Base-by-base conservation (phyloP, 176 grass and related monocot species). In the Alloteropsis semialata region DNA sequence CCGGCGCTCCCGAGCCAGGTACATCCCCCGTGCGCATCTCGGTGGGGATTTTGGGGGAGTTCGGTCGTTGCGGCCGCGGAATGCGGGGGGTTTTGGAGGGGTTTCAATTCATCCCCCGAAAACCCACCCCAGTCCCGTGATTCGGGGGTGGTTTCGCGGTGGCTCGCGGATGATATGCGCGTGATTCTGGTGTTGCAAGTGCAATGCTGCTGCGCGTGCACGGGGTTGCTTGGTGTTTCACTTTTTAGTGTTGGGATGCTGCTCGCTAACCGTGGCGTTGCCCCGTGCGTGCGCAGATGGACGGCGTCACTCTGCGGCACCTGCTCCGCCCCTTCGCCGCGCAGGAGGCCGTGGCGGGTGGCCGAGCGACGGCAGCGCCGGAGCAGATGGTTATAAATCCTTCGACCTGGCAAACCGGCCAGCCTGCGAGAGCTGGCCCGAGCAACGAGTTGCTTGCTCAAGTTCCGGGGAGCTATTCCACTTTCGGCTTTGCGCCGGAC, bases 371-470 rank as follows among this genome's bases (percentile, higher is more conserved):
- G 15, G 75, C 60, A 18, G 59, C 29, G 81, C 86, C 84, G 29
- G 86, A 91, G 42, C 72, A 78, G 42, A 22, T 78, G 59, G 19
- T 54, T 14, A 51, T 72, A 22, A 81, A 42, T n/a, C 66, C 39
- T 38, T 61, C 39, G 34, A 58, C 84, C 44, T 68, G 50, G 44
- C 88, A 81, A 4, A 22, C n/a, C 59, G 56, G 82, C 8, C 83
- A 66, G 65, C 71, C 86, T 2, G 42, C 69, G 30, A 79, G 77
- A 73, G 57, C 68, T 37, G 86, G 84, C 58, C 62, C 75, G 29
- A 65, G 65, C 57, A 91, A 53, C 75, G 84, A 82, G 5, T 65
- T 85, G 82, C 81, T 98, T 22, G 50, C 89, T 59, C 87, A 88
- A 0, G 19, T 87, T 18, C 82, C 84, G 17, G 90, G 79, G 19